Evolutionary conservation across 441 rosid species (phyloP).

Genomic region (Mallotus japonicus): DNA sequence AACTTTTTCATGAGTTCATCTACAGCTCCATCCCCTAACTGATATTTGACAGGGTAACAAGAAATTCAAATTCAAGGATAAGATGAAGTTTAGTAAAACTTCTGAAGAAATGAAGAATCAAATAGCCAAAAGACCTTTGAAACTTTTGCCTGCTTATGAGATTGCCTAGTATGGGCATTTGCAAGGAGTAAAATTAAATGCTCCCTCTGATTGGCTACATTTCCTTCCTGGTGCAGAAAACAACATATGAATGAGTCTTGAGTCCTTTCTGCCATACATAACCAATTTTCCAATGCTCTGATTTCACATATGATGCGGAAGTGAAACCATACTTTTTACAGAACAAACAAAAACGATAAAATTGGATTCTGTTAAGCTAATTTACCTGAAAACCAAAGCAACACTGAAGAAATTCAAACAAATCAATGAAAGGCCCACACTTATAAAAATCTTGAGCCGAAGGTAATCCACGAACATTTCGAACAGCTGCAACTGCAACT

Average conservation of each 20-base stretch:
- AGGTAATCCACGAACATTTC: constrained; percentile 66
- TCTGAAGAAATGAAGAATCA: constrained; percentile 17
- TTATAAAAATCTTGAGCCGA: constrained; percentile 51
- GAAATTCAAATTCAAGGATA: constrained; percentile 24
- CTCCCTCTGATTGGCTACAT: constrained; percentile 92
- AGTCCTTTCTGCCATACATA: constrained; percentile 1
- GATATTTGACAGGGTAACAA: constrained; percentile 27
- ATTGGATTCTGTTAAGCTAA: constrained; percentile 8
- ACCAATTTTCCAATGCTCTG: constrained; percentile 16
- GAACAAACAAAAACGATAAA: constrained; percentile 2
- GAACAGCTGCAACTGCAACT: constrained; percentile 73
- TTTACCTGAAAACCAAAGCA: constrained; percentile 93
- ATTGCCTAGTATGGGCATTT: constrained; percentile 58
- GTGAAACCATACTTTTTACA: neutral
- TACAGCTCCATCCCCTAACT: constrained; percentile 74
- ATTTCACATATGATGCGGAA: constrained; percentile 12
- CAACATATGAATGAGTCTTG: constrained; percentile 7
- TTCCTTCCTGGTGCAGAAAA: constrained; percentile 62
- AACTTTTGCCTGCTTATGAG: constrained; percentile 48
- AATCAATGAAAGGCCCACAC: constrained; percentile 55
- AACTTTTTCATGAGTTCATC: constrained; percentile 85
- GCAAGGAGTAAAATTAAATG: constrained; percentile 89
- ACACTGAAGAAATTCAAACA: constrained; percentile 77
- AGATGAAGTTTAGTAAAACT: constrained; percentile 7
- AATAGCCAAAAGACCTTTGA: constrained; percentile 46